A percentile compares a stretch with the other conserved stretches of the same genome.
Conservation (phyloP, 495 filamentous ascomycete genomes). For the Penicillium crystallinum region DNA sequence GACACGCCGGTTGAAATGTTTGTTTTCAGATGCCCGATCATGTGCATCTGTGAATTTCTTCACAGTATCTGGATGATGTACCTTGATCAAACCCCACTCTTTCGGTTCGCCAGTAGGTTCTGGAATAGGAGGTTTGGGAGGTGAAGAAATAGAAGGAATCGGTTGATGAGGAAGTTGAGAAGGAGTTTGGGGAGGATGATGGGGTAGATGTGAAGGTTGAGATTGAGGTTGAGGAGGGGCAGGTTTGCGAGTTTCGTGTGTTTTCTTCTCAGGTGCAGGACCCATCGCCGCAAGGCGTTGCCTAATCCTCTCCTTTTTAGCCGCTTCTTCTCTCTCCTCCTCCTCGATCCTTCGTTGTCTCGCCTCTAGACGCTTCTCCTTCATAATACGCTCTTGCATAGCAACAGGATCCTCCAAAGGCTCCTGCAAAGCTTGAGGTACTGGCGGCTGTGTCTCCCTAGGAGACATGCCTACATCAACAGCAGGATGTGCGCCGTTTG, state of each 20-base stretch:
- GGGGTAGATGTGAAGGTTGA: constrained; percentile 3
- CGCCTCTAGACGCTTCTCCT: constrained; percentile 68
- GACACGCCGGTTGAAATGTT: constrained; percentile 27
- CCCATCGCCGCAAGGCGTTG: constrained; percentile 78
- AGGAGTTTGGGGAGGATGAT: constrained; percentile 1
- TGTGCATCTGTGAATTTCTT: constrained; percentile 38
- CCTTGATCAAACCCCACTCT: constrained; percentile 57
- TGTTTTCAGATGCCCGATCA: constrained; percentile 33
- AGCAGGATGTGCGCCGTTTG: constrained; percentile 46
- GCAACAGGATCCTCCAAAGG: constrained; percentile 56
- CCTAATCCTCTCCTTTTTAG: constrained; percentile 71
- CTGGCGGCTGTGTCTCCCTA: constrained; percentile 28
- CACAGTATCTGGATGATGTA: constrained; percentile 47
- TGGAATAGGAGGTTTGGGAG: constrained; percentile 48
- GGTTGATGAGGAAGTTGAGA: constrained; percentile 10
- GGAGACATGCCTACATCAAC: constrained; percentile 42
- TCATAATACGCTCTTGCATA: constrained; percentile 80
- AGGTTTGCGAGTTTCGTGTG: constrained; percentile 24
- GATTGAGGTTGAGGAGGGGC: constrained; percentile 14
- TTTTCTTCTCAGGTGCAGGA: constrained; percentile 52
- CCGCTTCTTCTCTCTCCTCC: constrained; percentile 76
- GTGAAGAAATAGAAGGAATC: constrained; percentile 32
- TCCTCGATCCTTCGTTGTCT: constrained; percentile 74
- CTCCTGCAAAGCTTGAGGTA: constrained; percentile 24
- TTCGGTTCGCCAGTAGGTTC: constrained; percentile 49